Base-by-base conservation (phyloP, 768 basidiomycete species). In the Amanita muscaria region DNA sequence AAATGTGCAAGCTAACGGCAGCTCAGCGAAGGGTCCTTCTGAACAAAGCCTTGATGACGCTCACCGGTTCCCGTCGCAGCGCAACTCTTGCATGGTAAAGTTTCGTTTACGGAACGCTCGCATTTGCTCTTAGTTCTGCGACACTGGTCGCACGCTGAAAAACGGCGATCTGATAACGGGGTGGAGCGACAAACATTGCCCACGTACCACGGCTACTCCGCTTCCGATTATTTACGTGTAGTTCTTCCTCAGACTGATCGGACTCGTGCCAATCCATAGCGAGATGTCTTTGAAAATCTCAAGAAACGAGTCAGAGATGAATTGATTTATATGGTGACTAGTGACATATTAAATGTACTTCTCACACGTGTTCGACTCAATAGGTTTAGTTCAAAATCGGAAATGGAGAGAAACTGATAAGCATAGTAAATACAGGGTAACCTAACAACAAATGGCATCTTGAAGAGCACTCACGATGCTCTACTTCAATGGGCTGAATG, bases 111-210 rank as follows among this genome's bases (percentile, higher is more conserved):
- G 24, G 54, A 65, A 37, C 77, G 74, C 56, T 88, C 86, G 57
- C 88, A 90, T 59, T 89, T 88, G 67, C 83, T 84, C 64, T 89
- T 91, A 5, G 83, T 83, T 66, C 88, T 90, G 39, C 87, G 72
- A 54, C 88, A 91, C 52, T 88, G 83, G 66, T 90, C 88, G 54
- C 88, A 91, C 24, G 88, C 88, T 88, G 50, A 40, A 48, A 44
- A 46, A 42, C 44, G 33, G 31, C n/a, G 46, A 50, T 46, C 18
- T 39, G 39, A 10, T n/a, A 15, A 19, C 31, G 38, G 23, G 12
- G 4, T 27, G 23, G 34, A 22, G 21, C 2, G 33, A 21, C 10
- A 14, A 31, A 29, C 15, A 19, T 44, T 27, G 16, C 23, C 47
- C 3, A 39, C 54, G 46, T 45, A 78, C 80, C 80, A 61, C 80